Evolutionary conservation across 2,329 filamentous ascomycete species (phyloP).

Genomic region (Penicillium sp.): DNA sequence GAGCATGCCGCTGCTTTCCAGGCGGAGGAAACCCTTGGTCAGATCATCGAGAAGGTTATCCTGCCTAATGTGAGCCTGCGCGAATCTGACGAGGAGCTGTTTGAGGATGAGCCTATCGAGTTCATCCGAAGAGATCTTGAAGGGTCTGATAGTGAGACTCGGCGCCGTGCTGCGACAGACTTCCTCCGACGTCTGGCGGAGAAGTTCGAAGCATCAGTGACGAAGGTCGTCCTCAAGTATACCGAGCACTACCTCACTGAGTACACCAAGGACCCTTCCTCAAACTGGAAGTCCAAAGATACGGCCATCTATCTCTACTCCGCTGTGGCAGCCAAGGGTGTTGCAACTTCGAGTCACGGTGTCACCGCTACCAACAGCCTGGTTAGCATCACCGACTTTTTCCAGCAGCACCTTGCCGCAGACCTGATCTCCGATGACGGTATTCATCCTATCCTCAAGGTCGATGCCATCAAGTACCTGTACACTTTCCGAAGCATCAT

Average conservation of each 20-base stretch:
- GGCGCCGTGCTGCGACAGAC: constrained; percentile 88
- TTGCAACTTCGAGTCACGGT: constrained; percentile 81
- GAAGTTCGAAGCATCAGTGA: constrained; percentile 83
- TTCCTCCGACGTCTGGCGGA: constrained; percentile 88
- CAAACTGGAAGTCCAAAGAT: constrained; percentile 96
- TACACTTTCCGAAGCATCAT: constrained; percentile 96
- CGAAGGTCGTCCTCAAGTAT: constrained; percentile 81
- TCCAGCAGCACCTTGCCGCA: constrained; percentile 86
- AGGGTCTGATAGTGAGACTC: constrained; percentile 92
- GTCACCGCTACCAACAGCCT: constrained; percentile 86
- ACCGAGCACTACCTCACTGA: constrained; percentile 78
- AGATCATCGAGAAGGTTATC: constrained; percentile 95
- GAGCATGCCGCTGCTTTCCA: constrained; percentile 85
- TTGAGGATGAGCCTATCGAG: constrained; percentile 98
- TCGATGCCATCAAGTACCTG: constrained; percentile 96
- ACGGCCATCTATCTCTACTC: constrained; percentile 97
- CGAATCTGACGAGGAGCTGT: constrained; percentile 91
- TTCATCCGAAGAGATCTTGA: constrained; percentile 95
- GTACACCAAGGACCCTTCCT: constrained; percentile 65
- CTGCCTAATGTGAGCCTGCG: constrained; percentile 88
- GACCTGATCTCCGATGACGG: constrained; percentile 73
- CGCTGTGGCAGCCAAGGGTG: constrained; percentile 88
- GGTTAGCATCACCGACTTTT: constrained; percentile 90
- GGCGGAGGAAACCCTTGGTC: constrained; percentile 71
- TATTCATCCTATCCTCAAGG: constrained; percentile 83